Percentiles rank a stretch among this genome's conserved stretches.
phyloP scores from a whole-genome alignment of 352 stramenopile species.

The Globisporangium emineosum region DNA sequence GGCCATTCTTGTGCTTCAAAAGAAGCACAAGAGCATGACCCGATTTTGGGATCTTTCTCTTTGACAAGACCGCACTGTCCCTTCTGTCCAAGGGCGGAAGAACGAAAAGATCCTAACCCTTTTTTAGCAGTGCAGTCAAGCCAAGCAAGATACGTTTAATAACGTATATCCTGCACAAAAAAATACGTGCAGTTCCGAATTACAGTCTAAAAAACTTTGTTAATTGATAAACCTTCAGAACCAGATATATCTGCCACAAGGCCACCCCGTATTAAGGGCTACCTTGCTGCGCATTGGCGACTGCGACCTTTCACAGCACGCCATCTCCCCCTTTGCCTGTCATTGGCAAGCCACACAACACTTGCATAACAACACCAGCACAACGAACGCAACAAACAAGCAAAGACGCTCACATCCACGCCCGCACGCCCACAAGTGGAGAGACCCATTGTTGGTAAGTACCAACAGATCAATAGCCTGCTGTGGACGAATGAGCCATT shows the following conservation, averaged over 20 bases:
- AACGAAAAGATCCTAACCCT: background rate
- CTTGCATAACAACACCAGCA: background rate
- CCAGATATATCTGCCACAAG: background rate
- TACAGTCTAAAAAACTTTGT: background rate
- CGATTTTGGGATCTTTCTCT: background rate
- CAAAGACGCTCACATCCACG: background rate
- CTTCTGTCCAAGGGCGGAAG: background rate
- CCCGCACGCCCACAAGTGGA: background rate
- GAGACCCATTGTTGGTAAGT: background rate
- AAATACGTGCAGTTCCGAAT: background rate
- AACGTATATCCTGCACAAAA: background rate
- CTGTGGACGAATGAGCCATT: background rate
- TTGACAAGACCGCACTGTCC: background rate
- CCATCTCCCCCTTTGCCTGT: background rate
- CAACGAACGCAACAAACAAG: background rate
- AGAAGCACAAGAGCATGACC: no score
- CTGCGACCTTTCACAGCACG: conserved; percentile 5
- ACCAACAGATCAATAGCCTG: background rate
- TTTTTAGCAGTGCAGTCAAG: background rate
- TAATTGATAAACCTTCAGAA: background rate
- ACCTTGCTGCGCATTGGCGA: background rate
- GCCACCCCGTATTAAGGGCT: background rate
- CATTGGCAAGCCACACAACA: conserved; percentile 6
- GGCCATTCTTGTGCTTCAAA: no score
- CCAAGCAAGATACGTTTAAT: background rate